Conservation (phyloP, 139 green algal species). For the Coccomyxa sp. region DNA sequence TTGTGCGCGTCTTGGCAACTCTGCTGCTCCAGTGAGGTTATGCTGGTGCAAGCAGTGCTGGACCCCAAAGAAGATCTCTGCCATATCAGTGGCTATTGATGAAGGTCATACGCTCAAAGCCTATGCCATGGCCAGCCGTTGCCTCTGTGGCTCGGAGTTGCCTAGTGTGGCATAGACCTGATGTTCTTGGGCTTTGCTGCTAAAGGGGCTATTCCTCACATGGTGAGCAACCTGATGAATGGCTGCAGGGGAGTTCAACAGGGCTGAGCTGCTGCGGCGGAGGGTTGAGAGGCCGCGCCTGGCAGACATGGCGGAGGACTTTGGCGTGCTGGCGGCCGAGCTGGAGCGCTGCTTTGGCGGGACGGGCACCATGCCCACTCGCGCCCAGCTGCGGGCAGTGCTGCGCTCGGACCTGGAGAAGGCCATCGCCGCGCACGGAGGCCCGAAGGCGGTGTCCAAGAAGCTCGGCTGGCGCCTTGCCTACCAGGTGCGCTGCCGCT, state of each 20-base stretch:
- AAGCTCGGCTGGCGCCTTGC: slow-evolving; percentile 39
- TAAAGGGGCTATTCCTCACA: too few relatives aligned
- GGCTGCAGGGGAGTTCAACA: slow-evolving; percentile 13
- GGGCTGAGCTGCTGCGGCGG: slow-evolving; percentile 7
- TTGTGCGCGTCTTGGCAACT: background rate
- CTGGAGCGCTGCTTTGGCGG: slow-evolving; percentile 38
- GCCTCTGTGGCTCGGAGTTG: too few relatives aligned
- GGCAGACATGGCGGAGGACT: slow-evolving; percentile 34
- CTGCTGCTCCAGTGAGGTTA: background rate
- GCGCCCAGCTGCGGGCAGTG: slow-evolving; percentile 30
- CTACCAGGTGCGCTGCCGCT: background rate
- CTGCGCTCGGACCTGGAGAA: slow-evolving; percentile 11
- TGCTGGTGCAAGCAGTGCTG: too few relatives aligned
- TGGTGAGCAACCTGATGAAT: background rate
- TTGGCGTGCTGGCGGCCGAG: slow-evolving; percentile 35
- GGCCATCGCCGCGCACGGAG: slow-evolving; percentile 51
- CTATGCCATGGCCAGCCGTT: too few relatives aligned
- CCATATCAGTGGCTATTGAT: too few relatives aligned
- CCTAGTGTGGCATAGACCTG: background rate
- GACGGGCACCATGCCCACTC: slow-evolving; percentile 23
- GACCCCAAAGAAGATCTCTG: too few relatives aligned
- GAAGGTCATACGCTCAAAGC: too few relatives aligned
- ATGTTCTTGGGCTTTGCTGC: too few relatives aligned
- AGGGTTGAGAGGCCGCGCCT: slow-evolving; percentile 13
- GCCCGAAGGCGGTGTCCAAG: slow-evolving; percentile 27